Conservation (phyloP, 495 filamentous ascomycete genomes). For the Annulohypoxylon stygium region DNA sequence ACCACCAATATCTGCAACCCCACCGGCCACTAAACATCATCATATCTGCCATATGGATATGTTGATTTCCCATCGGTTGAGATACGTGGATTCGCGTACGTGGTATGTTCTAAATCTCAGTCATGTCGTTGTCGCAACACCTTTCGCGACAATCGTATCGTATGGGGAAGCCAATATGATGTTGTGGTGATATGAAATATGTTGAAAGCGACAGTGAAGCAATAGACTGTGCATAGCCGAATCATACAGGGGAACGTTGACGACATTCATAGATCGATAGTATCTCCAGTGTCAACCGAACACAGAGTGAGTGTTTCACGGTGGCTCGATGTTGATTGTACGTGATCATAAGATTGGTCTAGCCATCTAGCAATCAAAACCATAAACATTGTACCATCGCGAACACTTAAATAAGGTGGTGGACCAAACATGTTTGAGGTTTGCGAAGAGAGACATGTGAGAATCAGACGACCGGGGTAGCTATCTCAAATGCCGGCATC, state of each 20-base stretch:
- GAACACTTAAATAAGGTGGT: background rate
- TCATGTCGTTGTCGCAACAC: background rate
- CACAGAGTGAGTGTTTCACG: constrained; percentile 10
- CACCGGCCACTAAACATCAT: background rate
- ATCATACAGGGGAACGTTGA: background rate
- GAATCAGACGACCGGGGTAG: constrained; percentile 28
- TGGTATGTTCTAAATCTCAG: background rate
- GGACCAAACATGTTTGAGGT: constrained; percentile 12
- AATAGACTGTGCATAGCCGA: background rate
- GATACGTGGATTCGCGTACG: background rate
- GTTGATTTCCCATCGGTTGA: background rate
- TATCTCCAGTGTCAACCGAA: background rate
- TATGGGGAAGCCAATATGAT: background rate
- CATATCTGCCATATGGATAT: background rate
- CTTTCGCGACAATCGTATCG: background rate
- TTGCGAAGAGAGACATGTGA: constrained; percentile 1
- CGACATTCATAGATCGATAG: background rate
- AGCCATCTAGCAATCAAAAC: constrained; percentile 2
- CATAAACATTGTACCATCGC: constrained; percentile 6
- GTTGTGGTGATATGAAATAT: background rate
- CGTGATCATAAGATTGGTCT: constrained; percentile 28
- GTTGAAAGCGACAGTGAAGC: background rate
- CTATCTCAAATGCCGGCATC: constrained; percentile 23
- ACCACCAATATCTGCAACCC: background rate
- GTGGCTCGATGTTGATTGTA: constrained; percentile 28